These are phyloP conservation scores for Fusarium sp. DNA, from an alignment of 2,329 filamentous ascomycete genomes.

Conservation along the genomic window DNA sequence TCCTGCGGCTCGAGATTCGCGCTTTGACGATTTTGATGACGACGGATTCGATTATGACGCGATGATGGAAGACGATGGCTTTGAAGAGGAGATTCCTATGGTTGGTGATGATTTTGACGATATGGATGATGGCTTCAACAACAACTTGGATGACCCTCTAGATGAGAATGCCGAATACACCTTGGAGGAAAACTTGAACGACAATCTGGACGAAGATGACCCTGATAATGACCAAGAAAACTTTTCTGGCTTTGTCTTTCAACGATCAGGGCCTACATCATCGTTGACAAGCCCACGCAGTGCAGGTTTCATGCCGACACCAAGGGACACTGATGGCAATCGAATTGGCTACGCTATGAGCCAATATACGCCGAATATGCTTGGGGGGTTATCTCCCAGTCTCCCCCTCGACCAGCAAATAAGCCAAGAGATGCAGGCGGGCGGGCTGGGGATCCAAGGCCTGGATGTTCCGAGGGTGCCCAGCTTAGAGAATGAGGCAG, in stretches of 20 bases:
- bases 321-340: slow-evolving; percentile 63
- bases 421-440: slow-evolving; percentile 31
- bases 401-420: slow-evolving; percentile 18
- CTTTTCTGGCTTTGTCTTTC: slow-evolving; percentile 67
- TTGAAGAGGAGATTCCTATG: slow-evolving; percentile 62
- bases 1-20: slow-evolving; percentile 58
- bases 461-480: slow-evolving; percentile 37
- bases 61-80: slow-evolving; percentile 70
- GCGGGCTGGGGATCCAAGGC: slow-evolving; percentile 57
- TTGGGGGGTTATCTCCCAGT: slow-evolving; percentile 30
- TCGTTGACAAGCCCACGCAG: slow-evolving; percentile 60
- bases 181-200: slow-evolving; percentile 26
- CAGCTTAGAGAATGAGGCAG: slow-evolving; percentile 32
- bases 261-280: slow-evolving; percentile 62
- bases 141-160: slow-evolving; percentile 8
- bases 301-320: slow-evolving; percentile 59
- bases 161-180: slow-evolving; percentile 37
- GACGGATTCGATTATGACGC: slow-evolving; percentile 69
- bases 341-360: slow-evolving; percentile 66
- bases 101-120: slow-evolving; percentile 47
- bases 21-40: slow-evolving; percentile 70
- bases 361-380: slow-evolving; percentile 52
- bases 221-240: slow-evolving; percentile 60
- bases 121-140: slow-evolving; percentile 40
- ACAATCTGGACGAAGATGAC: slow-evolving; percentile 41